Base-by-base conservation (phyloP, 345 rosid species). In the Linum tenue region DNA sequence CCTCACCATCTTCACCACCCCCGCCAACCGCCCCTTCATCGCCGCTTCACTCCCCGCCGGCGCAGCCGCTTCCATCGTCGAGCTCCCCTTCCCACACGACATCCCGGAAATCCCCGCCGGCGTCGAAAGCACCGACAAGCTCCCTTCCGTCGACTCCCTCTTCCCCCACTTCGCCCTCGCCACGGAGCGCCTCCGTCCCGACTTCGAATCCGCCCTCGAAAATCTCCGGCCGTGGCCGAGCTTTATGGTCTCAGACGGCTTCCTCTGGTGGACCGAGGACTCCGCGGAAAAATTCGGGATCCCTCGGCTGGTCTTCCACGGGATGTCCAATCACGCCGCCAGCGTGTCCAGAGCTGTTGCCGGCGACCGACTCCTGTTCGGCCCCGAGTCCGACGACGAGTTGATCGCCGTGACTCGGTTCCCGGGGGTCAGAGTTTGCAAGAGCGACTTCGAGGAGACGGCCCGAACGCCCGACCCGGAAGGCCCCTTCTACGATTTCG, bases 191-290 rank as follows among this genome's bases (percentile, higher is more conserved):
- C 82, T 91, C 81, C 87, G 84, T 61, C 81, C 87, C 0, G 61
- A 69, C 55, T 79, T 86, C 48, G 92, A 89, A 64, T 69, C 58
- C 0, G 66, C 71, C 22, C 76, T 89, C 9, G 68, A 73, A 50
- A 66, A 37, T 38, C 79, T 82, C 1, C 9, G 10, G 42, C 82
- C 83, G 9, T 64, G 50, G 14, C 85, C 79, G 7, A 80, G 75
- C 15, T 82, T 89, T 74, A 70, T 89, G 65, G 86, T 87, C 10
- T 80, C 91, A 0, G 96, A 89, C 55, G 79, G 81, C 2, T 87
- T 91, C 72, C 81, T 91, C 3, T 91, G 90, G 90, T 91, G 96
- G 98, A 83, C 86, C 5, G 60, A 74, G 4, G 92, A 91, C 5
- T 80, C 89, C 14, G 87, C 98, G 3, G 64, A 69, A 0, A 86